Conservation (phyloP, 768 basidiomycete species). For the Lentinula sp. region DNA sequence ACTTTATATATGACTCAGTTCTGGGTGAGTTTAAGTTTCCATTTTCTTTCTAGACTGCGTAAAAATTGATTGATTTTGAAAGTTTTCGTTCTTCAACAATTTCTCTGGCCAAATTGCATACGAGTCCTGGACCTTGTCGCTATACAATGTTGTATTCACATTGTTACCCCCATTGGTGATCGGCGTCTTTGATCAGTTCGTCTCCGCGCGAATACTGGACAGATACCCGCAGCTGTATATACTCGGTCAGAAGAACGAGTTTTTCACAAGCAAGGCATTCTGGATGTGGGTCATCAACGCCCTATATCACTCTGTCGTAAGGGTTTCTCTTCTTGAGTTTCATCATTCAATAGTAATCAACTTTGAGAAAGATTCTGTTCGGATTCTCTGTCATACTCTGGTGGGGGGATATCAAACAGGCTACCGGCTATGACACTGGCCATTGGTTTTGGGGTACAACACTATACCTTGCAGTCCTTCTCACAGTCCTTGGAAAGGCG, state of each 20-base stretch:
- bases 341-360: slow-evolving; percentile 2
- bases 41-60: neutral
- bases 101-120: slow-evolving; percentile 98
- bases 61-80: neutral
- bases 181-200: slow-evolving; percentile 97
- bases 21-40: slow-evolving; percentile 58
- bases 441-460: slow-evolving; percentile 99
- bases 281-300: slow-evolving; percentile 92
- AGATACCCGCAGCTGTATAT: slow-evolving; percentile 95
- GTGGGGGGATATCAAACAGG: slow-evolving; percentile 86
- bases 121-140: slow-evolving; percentile 97
- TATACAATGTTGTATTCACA: slow-evolving; percentile 96
- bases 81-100: slow-evolving; percentile 99
- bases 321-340: slow-evolving; percentile 18
- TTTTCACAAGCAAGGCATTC: slow-evolving; percentile 87
- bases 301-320: slow-evolving; percentile 80
- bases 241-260: slow-evolving; percentile 90
- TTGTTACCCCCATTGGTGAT: slow-evolving; percentile 95
- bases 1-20: slow-evolving; percentile 98
- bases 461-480: slow-evolving; percentile 86
- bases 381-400: slow-evolving; percentile 86
- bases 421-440: slow-evolving; percentile 77
- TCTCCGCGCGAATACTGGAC: slow-evolving; percentile 93
- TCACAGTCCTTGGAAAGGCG: slow-evolving; percentile 96
- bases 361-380: slow-evolving; percentile 61